Percentiles rank a stretch among this genome's conserved stretches.
These are phyloP conservation scores for Liquidambar formosana DNA, from an alignment of 164 flowering plant species.

Conservation along the genomic window DNA sequence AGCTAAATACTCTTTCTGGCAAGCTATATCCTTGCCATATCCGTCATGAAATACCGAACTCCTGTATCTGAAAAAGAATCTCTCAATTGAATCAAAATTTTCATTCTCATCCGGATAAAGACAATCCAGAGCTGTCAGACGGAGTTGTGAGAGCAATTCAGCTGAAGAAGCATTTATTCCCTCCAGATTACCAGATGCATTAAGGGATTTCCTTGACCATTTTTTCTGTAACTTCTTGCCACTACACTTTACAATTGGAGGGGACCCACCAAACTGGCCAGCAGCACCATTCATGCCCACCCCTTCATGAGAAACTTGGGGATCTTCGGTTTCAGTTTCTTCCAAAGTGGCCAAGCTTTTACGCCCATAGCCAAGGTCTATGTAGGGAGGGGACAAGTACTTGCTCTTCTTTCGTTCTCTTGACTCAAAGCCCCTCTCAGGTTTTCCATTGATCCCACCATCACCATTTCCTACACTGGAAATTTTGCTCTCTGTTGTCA, in stretches of 20 bases:
- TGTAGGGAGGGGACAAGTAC: constrained; percentile 76
- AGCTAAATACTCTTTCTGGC: constrained; percentile 15
- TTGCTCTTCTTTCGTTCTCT: constrained; percentile 85
- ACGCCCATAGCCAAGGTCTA: constrained; percentile 24
- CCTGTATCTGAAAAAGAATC: constrained; percentile 58
- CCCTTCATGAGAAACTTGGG: constrained; percentile 21
- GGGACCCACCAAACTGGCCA: constrained; percentile 23
- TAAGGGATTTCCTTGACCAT: constrained; percentile 22
- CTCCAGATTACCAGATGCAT: constrained; percentile 17
- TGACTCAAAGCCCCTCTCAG: constrained; percentile 31
- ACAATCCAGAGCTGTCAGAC: constrained; percentile 45
- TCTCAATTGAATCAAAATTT: constrained; percentile 28
- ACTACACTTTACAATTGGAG: constrained; percentile 26
- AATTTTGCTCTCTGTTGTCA: constrained; percentile 12
- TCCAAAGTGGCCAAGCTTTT: constrained; percentile 14
- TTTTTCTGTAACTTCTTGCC: constrained; percentile 35
- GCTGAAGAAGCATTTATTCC: constrained; percentile 32
- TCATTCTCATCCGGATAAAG: constrained; percentile 33
- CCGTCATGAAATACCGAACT: constrained; percentile 41
- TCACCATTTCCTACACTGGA: constrained; percentile 18
- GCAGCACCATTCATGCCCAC: constrained; percentile 10
- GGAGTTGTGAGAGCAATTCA: constrained; percentile 54
- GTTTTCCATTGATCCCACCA: constrained; percentile 20
- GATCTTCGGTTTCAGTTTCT: constrained; percentile 32
- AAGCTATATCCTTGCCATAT: constrained; percentile 14